Percentiles rank a stretch among this genome's conserved stretches.
Evolutionary conservation across 2,329 filamentous ascomycete species (phyloP).

Genomic region (Fusarium tricinctum): DNA sequence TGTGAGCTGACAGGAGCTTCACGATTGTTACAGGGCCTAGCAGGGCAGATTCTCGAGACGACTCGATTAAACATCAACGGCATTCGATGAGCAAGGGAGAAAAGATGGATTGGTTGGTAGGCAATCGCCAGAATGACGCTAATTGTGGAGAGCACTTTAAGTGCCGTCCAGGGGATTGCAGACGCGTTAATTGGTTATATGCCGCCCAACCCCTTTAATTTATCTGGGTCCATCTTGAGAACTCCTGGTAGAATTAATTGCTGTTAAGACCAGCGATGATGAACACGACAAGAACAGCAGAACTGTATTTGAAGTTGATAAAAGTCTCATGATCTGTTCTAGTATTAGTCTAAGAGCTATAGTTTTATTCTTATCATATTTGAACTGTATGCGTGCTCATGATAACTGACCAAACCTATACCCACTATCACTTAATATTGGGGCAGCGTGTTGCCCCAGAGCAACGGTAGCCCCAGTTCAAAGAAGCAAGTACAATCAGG

Average conservation of each 20-base stretch:
- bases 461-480: constrained; percentile 40
- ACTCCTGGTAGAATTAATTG: constrained; percentile 53
- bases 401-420: neutral
- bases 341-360: neutral
- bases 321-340: neutral
- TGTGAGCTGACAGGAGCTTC: no score
- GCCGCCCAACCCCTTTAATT: constrained; percentile 48
- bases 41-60: neutral
- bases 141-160: constrained; percentile 1
- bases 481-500: constrained; percentile 40
- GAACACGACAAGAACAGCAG: neutral
- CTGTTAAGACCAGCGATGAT: constrained; percentile 45
- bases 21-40: neutral
- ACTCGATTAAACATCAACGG: neutral
- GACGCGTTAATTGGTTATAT: constrained; percentile 26
- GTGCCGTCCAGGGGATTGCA: constrained; percentile 28
- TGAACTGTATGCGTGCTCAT: neutral
- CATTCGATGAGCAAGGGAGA: neutral
- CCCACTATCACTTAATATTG: constrained; percentile 49
- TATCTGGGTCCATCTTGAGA: constrained; percentile 27
- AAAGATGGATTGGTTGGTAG: no score
- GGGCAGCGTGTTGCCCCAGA: constrained; percentile 46
- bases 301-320: neutral
- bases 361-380: neutral
- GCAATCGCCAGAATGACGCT: neutral